Evolutionary conservation across 176 grass and related monocot species (phyloP).

Genomic region (Musa itinerans): DNA sequence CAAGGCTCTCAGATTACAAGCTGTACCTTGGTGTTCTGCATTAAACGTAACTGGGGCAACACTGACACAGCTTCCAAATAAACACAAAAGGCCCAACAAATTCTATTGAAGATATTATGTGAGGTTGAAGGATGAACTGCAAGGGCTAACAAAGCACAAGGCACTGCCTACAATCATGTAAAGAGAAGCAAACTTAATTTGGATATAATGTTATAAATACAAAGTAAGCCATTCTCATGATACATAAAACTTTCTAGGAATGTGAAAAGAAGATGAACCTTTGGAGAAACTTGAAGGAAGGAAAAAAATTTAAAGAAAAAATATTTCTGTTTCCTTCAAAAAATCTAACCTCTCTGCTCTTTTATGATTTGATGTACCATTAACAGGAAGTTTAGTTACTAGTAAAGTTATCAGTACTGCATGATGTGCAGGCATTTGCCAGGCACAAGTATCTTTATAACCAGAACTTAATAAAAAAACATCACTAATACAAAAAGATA

Average conservation of each 20-base stretch:
- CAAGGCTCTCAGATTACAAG: neutral
- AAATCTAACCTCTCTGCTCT: too few relatives aligned
- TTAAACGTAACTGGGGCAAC: constrained; percentile 18
- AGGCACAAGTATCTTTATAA: neutral
- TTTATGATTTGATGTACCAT: neutral
- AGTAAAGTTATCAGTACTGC: neutral
- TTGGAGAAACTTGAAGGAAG: neutral
- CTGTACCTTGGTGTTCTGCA: constrained; percentile 25
- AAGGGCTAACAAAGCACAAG: constrained; percentile 20
- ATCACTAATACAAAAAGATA: neutral
- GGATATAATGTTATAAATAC: neutral
- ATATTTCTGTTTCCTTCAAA: too few relatives aligned
- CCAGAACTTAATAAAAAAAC: neutral
- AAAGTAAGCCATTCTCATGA: neutral
- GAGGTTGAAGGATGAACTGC: constrained; percentile 11
- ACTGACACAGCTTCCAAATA: constrained; percentile 27
- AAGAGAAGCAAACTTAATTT: neutral
- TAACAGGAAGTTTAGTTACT: neutral
- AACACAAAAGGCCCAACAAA: constrained; percentile 25
- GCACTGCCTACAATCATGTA: neutral
- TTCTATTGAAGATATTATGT: constrained; percentile 18
- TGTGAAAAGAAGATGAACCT: neutral
- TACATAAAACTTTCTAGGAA: neutral
- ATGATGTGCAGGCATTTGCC: neutral
- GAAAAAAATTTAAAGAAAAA: too few relatives aligned